Base-by-base conservation (phyloP, 768 basidiomycete genomes). In the Leccinum arenicola region DNA sequence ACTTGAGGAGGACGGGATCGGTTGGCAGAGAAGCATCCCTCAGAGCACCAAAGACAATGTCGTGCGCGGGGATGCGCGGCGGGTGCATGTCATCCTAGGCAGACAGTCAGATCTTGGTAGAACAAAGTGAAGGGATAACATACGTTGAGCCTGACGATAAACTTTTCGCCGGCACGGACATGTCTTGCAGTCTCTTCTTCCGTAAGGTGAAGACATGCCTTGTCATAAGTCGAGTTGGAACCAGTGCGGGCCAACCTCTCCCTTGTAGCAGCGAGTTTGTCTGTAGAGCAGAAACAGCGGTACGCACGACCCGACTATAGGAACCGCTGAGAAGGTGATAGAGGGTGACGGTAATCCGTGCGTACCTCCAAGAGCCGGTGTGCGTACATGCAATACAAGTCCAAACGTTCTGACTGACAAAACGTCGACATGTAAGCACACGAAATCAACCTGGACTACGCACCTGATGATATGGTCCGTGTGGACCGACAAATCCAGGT, bases 1-100 rank as follows among this genome's bases (percentile, higher is more conserved):
- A 88, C 73, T 99, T 98, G 60, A 98, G 78, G 4, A 98, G 77
- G 49, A 98, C 84, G 23, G 95, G 93, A 69, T 99, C 97, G 3
- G 93, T 95, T 2, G 88, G 85, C 5, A 91, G 73, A 1, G 89
- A 93, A 11, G 83, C 86, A 70, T 92, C 92, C 61, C 80, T 84
- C 38, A 91, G 70, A 27, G 76, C 69, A 2, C 91, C 90, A 68
- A 95, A 96, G 7, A 96, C 82, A 17, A 95, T 72, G 66, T 96
- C 94, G 1, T 70, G 64, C 0, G 84, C 78, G 6, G 81, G 69
- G 2, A 77, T 73, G 55, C 85, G 79, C 2, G 69, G 62, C 0
- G 86, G 87, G 9, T 83, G 76, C 40, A 78, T 80, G 33, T 82
- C 78, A 57, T 87, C 85, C 90, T 91, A 63, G 25, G 25, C 36